Evolutionary conservation across 1,139 yeast genomes (phyloP), one percentile per base, ranked within the genome.

Genomic region (Blastobotrys proliferans): DNA sequence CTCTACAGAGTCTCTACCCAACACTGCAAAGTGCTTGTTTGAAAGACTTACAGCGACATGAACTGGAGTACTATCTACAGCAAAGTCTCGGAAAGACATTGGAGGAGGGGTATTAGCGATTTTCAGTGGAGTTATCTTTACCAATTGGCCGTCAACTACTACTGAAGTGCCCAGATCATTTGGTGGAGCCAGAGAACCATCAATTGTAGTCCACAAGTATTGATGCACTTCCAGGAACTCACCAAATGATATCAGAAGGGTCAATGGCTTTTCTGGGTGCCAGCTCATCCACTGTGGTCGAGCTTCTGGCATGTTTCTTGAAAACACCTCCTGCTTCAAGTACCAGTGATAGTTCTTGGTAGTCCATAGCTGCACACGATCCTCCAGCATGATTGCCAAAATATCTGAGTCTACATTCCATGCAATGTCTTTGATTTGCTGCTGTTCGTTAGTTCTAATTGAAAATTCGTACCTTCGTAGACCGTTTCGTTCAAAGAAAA

Each of bases 91-190:
- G 61, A 74, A 83, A 31, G 87, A 74, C 59, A 86, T 78, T 32
- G 99, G 99, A 1, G 99, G 99, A 2, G 99, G 99, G 4, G 88
- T 94, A 60, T 82, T 87, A 1, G 97, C 96, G 28, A 82, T 63
- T 0, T 83, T 73, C 31, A 94, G 69, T 0, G 98, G 97, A 0
- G 98, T 90, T 24, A 88, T 66, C 54, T 81, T 78, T 25, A 83
- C 73, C n/a, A 72, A 70, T 1, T 64, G 56, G 2, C 97, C 97
- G 66, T 94, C 98, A 28, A 83, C 70, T 1, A 92, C 96, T 28
- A 83, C 66, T 8, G 80, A 76, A 70, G 84, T 78, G 38, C 98
- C 98, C 19, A 75, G 58, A 61, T 88, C 97, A 48, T 71, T 57
- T 1, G 94, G 90, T 6, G 77, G 64, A 8, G 70, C 62, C 0